These are phyloP conservation scores for Ophiostoma ips DNA, from an alignment of 2,329 filamentous ascomycete species.

Conservation along the genomic window DNA sequence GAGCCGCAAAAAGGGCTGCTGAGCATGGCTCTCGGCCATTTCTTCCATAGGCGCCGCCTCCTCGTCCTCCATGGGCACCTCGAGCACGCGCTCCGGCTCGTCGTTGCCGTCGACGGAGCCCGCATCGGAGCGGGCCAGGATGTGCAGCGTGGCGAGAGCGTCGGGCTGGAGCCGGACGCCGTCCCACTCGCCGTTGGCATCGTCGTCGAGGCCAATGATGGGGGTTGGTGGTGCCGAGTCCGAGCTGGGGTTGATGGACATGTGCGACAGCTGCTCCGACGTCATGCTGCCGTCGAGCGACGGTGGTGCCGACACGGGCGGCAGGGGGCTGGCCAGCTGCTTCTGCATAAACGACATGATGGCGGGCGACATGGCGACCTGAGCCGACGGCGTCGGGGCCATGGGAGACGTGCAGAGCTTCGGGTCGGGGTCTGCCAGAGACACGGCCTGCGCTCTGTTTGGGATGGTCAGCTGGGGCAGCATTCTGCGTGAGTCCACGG, in stretches of 20 bases:
- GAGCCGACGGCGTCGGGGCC: conserved; percentile 47
- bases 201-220: conserved; percentile 44
- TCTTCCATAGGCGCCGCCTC: conserved; percentile 16
- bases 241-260: conserved; percentile 20
- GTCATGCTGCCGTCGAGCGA: conserved; percentile 81
- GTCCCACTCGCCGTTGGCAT: conserved; percentile 49
- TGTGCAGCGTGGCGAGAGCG: conserved; percentile 67
- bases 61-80: conserved; percentile 25
- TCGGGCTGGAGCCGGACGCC: conserved; percentile 65
- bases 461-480: conserved; percentile 43
- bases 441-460: conserved; percentile 20
- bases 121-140: conserved; percentile 46
- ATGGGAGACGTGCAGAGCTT: conserved; percentile 44
- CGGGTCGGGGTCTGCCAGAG: conserved; percentile 22
- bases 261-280: conserved; percentile 66
- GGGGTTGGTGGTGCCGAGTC: conserved; percentile 74
- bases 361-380: conserved; percentile 63
- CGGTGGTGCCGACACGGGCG: conserved; percentile 65
- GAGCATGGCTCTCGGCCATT: conserved; percentile 36
- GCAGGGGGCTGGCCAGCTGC: conserved; percentile 50
- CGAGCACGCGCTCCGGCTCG: conserved; percentile 40
- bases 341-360: conserved; percentile 56
- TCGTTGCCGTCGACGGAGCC: conserved; percentile 43
- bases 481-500: conserved; percentile 23
- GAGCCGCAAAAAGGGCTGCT: conserved; percentile 33